Percentiles rank a stretch among this genome's conserved stretches.
phyloP scores from a whole-genome alignment of 805 yeast genomes.

The Starmerella khaoyaiensis region DNA sequence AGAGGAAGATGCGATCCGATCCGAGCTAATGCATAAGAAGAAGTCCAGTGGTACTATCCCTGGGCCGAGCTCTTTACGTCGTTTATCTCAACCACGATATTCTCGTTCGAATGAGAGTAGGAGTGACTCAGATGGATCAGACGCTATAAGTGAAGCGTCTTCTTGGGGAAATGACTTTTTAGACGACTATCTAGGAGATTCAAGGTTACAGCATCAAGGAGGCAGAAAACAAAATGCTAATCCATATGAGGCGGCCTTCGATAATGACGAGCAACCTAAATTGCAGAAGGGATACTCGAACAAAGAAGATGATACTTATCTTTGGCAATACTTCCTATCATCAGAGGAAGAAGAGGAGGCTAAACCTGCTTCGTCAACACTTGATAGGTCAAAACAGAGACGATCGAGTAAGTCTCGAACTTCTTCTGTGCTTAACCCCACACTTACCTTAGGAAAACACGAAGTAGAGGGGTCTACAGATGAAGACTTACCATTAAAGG shows the following conservation, averaged over 20 bases:
- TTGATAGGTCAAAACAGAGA: constrained; percentile 7
- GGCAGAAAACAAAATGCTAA: not conserved
- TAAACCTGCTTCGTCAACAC: too few species aligned
- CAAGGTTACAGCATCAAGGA: constrained; percentile 1
- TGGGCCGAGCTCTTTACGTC: constrained; percentile 14
- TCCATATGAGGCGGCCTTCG: constrained; percentile 17
- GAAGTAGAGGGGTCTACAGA: constrained; percentile 7
- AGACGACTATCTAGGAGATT: constrained; percentile 18
- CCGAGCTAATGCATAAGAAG: constrained; percentile 14
- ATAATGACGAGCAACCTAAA: constrained; percentile 4
- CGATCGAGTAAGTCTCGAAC: constrained; percentile 3
- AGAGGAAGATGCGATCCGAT: constrained; percentile 31
- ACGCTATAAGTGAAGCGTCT: constrained; percentile 18
- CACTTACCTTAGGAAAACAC: too few species aligned
- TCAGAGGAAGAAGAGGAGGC: constrained; percentile 29
- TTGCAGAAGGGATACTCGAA: constrained; percentile 5
- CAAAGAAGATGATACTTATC: constrained; percentile 61
- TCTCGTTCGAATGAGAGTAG: too few species aligned
- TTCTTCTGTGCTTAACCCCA: too few species aligned
- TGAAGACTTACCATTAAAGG: constrained; percentile 14
- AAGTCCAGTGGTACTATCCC: constrained; percentile 4
- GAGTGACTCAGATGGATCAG: constrained; percentile 20
- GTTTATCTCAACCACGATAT: constrained; percentile 15
- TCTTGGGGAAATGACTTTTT: constrained; percentile 22
- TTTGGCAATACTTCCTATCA: constrained; percentile 62